Percentiles rank a stretch among this genome's conserved stretches.
Evolutionary conservation across 2,329 filamentous ascomycete genomes (phyloP).

Genomic region (Aspergillus unguis): DNA sequence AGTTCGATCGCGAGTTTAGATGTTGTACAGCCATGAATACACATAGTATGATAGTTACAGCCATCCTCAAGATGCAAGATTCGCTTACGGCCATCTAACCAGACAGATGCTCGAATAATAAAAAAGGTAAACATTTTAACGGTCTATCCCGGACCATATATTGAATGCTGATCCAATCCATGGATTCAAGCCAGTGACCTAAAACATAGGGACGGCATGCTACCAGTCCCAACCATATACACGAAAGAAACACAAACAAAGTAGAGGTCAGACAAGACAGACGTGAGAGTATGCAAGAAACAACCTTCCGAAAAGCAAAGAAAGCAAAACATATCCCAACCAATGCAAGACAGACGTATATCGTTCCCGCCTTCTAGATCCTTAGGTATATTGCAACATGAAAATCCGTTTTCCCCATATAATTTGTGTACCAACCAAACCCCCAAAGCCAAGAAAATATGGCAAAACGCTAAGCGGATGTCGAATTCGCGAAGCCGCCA

Average conservation of each 20-base stretch:
- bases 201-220: slow-evolving; percentile 30
- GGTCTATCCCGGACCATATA: slow-evolving; percentile 33
- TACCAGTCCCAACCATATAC: slow-evolving; percentile 36
- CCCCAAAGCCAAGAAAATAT: slow-evolving; percentile 31
- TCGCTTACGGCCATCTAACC: too few species aligned
- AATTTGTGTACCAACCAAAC: slow-evolving; percentile 27
- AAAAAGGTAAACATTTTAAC: neutral
- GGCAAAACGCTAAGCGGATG: slow-evolving; percentile 26
- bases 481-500: slow-evolving; percentile 27
- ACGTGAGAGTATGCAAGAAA: slow-evolving; percentile 22
- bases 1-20: too few species aligned
- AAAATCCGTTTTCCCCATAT: slow-evolving; percentile 33
- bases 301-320: slow-evolving; percentile 24
- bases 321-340: slow-evolving; percentile 37
- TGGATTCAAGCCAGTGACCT: slow-evolving; percentile 33
- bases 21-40: too few species aligned
- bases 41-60: too few species aligned
- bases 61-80: too few species aligned
- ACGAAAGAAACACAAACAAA: slow-evolving; percentile 26
- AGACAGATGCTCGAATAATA: neutral
- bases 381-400: slow-evolving; percentile 27
- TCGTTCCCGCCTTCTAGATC: slow-evolving; percentile 45
- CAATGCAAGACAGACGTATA: slow-evolving; percentile 44
- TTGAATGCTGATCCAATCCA: slow-evolving; percentile 38
- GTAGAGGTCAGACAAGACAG: slow-evolving; percentile 25